Conservation (phyloP, 2,329 filamentous ascomycete species). For the Epichloe amarillans region DNA sequence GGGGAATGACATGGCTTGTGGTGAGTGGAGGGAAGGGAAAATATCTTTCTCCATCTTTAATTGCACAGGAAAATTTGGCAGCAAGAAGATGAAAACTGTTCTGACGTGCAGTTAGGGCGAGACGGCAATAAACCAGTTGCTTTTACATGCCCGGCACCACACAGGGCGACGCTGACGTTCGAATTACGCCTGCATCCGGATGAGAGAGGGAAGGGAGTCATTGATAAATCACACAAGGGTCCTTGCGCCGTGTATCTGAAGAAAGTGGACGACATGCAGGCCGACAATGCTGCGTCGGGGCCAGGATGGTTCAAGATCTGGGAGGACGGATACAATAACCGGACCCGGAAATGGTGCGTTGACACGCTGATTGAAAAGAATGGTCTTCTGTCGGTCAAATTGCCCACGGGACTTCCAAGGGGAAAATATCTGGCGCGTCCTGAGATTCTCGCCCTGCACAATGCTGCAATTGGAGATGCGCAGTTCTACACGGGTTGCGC, state of each 20-base stretch:
- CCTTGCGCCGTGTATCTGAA: constrained; percentile 66
- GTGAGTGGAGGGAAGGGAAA: constrained; percentile 26
- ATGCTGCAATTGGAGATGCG: constrained; percentile 44
- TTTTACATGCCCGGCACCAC: constrained; percentile 34
- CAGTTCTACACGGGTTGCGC: constrained; percentile 64
- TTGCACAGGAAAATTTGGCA: background rate
- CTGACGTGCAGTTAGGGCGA: constrained; percentile 20
- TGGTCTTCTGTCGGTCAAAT: constrained; percentile 47
- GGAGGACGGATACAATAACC: constrained; percentile 50
- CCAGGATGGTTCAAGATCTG: constrained; percentile 70
- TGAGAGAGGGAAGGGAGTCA: constrained; percentile 35
- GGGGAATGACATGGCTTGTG: constrained; percentile 56
- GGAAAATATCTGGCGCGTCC: constrained; percentile 61
- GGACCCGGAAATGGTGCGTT: constrained; percentile 51
- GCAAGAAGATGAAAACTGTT: background rate
- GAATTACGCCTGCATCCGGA: constrained; percentile 51
- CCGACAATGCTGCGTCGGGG: constrained; percentile 37
- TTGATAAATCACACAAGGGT: constrained; percentile 51
- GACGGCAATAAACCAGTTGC: constrained; percentile 30
- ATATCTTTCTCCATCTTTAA: background rate
- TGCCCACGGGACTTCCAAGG: constrained; percentile 46
- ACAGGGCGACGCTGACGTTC: constrained; percentile 48
- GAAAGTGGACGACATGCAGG: constrained; percentile 43
- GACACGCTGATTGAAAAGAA: constrained; percentile 52
- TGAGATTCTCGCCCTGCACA: constrained; percentile 57